Conservation (phyloP, 345 rosid genomes). For the Linum tenue region DNA sequence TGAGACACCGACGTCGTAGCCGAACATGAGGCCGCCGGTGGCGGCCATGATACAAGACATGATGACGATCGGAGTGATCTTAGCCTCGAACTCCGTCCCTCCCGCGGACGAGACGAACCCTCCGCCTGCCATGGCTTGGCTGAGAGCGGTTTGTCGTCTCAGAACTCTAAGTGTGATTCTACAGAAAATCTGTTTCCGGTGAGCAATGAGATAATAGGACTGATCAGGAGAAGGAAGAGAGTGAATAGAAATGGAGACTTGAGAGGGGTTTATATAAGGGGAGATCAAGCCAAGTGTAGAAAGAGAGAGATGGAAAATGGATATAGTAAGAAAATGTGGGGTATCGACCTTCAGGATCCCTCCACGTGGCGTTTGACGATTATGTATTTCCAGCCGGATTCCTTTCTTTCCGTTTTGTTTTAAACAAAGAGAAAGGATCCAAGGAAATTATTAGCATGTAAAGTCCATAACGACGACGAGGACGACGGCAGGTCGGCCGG, state of each 20-base stretch:
- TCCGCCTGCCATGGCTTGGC: constrained; percentile 61
- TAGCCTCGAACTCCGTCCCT: constrained; percentile 67
- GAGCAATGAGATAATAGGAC: no score
- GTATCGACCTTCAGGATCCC: no score
- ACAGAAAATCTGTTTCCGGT: no score
- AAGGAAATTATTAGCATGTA: background rate
- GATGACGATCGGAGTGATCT: constrained; percentile 84
- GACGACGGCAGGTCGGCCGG: constrained; percentile 4
- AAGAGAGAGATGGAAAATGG: no score
- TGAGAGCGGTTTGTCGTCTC: background rate
- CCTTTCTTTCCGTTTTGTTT: background rate
- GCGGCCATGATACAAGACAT: constrained; percentile 93
- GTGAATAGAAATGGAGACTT: no score
- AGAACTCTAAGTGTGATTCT: no score
- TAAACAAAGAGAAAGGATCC: background rate
- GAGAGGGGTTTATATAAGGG: no score
- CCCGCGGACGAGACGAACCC: constrained; percentile 46
- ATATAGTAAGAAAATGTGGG: no score
- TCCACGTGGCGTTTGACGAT: no score
- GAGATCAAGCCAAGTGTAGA: no score
- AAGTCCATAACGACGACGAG: background rate
- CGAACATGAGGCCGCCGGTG: constrained; percentile 97
- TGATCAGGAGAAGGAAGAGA: no score
- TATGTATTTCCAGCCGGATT: background rate
- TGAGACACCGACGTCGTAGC: constrained; percentile 87